phyloP scores from a whole-genome alignment of 2,329 filamentous ascomycete genomes.

The Balansia obtecta region DNA sequence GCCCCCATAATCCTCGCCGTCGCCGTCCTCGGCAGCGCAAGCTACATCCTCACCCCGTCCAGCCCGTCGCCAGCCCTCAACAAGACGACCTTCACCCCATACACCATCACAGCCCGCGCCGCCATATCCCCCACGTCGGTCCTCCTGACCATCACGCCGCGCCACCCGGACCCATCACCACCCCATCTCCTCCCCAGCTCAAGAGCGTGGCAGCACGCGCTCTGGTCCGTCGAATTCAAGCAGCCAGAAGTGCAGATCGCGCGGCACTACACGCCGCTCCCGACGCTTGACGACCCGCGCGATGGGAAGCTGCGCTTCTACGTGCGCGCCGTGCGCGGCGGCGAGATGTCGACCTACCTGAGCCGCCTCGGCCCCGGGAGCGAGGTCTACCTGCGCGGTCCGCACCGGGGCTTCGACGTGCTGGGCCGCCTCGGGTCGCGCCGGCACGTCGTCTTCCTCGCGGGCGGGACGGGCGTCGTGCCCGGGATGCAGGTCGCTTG shows the following conservation, averaged over 20 bases:
- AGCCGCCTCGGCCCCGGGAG: conserved; percentile 49
- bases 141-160: conserved; percentile 50
- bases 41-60: conserved; percentile 15
- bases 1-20: conserved; percentile 13
- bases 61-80: conserved; percentile 33
- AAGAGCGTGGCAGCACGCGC: conserved; percentile 33
- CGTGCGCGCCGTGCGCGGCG: conserved; percentile 63
- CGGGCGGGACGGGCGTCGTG: conserved; percentile 85
- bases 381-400: conserved; percentile 65
- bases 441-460: conserved; percentile 62
- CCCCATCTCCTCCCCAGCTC: conserved; percentile 15
- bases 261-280: conserved; percentile 81
- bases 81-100: conserved; percentile 48
- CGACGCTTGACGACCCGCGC: conserved; percentile 29
- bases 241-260: conserved; percentile 91
- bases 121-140: conserved; percentile 54
- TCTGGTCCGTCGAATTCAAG: conserved; percentile 88
- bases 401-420: conserved; percentile 54
- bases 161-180: conserved; percentile 14
- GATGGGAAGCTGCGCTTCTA: conserved; percentile 52
- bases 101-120: conserved; percentile 49
- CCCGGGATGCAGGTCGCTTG: conserved; percentile 73
- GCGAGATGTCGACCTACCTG: conserved; percentile 79
- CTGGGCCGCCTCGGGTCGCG: conserved; percentile 17
- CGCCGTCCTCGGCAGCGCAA: conserved; percentile 14